Evolutionary conservation across 768 basidiomycete species (phyloP).

Genomic region (Kwoniella pini): DNA sequence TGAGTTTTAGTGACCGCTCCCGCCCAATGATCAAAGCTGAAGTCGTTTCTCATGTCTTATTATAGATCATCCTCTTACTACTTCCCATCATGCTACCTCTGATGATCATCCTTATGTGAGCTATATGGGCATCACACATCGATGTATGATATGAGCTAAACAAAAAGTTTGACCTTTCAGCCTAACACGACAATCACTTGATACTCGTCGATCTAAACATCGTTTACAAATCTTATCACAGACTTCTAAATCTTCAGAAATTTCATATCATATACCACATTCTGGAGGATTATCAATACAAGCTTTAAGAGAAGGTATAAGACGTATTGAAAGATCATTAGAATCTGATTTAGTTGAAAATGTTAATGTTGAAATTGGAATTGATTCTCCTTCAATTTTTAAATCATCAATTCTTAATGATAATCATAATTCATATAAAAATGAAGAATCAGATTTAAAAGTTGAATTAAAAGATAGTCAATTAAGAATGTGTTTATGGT

Average conservation of each 20-base stretch:
- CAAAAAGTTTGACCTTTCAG: conserved; percentile 1
- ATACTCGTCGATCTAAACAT: conserved; percentile 29
- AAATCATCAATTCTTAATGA: neutral
- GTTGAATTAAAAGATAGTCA: conserved; percentile 33
- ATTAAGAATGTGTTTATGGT: conserved; percentile 33
- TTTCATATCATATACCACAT: conserved; percentile 7
- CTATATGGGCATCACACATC: too few species aligned
- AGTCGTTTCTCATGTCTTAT: neutral
- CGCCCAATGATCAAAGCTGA: neutral
- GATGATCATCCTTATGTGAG: conserved; percentile 36
- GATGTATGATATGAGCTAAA: too few species aligned
- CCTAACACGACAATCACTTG: conserved; percentile 27
- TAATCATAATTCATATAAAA: too few species aligned
- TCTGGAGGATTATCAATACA: conserved; percentile 33
- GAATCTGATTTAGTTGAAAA: conserved; percentile 34
- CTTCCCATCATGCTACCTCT: conserved; percentile 39
- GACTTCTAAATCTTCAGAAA: conserved; percentile 1
- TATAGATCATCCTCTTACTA: conserved; percentile 33
- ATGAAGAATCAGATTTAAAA: conserved; percentile 12
- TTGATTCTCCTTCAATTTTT: conserved; percentile 12
- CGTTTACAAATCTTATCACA: conserved; percentile 29
- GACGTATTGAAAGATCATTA: conserved; percentile 32
- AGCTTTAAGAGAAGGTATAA: conserved; percentile 26
- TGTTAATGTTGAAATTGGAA: too few species aligned
- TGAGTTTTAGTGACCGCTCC: conserved; percentile 14